Evolutionary conservation across 2,329 filamentous ascomycete species (phyloP).

Genomic region (Phyllosticta paracitricarpa): DNA sequence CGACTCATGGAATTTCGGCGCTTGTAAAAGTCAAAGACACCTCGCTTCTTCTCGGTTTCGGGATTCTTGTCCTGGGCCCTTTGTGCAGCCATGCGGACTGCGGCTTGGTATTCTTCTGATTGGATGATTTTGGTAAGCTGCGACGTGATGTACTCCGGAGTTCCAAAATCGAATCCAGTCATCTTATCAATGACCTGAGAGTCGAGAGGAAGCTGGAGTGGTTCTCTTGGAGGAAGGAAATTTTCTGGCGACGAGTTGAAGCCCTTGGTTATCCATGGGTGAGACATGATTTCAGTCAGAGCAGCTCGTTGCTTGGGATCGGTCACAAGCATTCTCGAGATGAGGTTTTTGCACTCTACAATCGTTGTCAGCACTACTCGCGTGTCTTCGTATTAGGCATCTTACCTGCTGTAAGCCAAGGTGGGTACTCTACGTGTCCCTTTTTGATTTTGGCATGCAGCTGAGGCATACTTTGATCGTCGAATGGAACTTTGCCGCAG

Average conservation of each 20-base stretch:
- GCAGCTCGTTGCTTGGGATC: conserved; percentile 80
- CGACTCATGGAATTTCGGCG: conserved; percentile 82
- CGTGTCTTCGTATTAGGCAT: conserved; percentile 21
- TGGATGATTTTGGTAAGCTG: conserved; percentile 81
- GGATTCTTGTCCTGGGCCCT: conserved; percentile 50
- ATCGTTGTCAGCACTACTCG: background rate
- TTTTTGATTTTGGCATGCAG: conserved; percentile 99
- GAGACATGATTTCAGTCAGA: conserved; percentile 83
- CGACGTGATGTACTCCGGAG: conserved; percentile 68
- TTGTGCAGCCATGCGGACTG: conserved; percentile 59
- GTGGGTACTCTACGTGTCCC: conserved; percentile 88
- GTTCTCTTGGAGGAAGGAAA: conserved; percentile 71
- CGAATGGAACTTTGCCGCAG: conserved; percentile 95
- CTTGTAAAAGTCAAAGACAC: conserved; percentile 97
- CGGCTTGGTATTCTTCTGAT: conserved; percentile 87
- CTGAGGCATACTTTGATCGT: conserved; percentile 98
- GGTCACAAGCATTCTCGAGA: conserved; percentile 91
- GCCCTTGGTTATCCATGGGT: conserved; percentile 93
- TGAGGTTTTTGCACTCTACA: conserved; percentile 82
- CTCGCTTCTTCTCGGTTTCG: conserved; percentile 66
- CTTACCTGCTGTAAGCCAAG: conserved; percentile 78
- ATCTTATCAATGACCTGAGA: conserved; percentile 77
- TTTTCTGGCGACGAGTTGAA: conserved; percentile 83
- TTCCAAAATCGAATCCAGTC: conserved; percentile 96
- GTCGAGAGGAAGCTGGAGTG: conserved; percentile 76